These are phyloP conservation scores for Lonicera japonica DNA, from an alignment of 129 eudicot genomes.

Conservation along the genomic window DNA sequence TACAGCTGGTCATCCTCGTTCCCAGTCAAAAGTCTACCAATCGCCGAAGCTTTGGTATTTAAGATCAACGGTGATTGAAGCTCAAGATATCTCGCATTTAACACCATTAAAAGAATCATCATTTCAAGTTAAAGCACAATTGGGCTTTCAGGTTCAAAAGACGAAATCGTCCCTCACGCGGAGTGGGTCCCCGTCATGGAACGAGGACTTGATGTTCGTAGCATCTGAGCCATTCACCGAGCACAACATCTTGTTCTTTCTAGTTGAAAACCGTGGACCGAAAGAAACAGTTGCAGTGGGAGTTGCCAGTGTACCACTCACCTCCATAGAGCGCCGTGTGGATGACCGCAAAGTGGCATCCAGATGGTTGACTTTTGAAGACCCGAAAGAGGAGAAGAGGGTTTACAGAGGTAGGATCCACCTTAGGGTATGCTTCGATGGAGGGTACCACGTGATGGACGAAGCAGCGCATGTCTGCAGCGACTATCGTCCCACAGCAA, in stretches of 20 bases:
- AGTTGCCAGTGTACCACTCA: constrained; percentile 48
- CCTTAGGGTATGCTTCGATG: constrained; percentile 78
- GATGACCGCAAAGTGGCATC: constrained; percentile 76
- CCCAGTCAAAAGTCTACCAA: constrained; percentile 69
- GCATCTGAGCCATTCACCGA: constrained; percentile 89
- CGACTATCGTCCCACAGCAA: constrained; percentile 92
- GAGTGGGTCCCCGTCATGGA: constrained; percentile 70
- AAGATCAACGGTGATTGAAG: constrained; percentile 62
- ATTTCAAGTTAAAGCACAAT: constrained; percentile 63
- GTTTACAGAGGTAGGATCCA: constrained; percentile 68
- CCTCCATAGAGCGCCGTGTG: constrained; percentile 85
- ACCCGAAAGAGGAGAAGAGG: constrained; percentile 55
- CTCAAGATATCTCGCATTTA: constrained; percentile 50
- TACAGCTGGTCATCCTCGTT: constrained; percentile 55
- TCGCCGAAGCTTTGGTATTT: constrained; percentile 92
- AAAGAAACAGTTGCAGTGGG: constrained; percentile 42
- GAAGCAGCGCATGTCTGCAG: constrained; percentile 90
- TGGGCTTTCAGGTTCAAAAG: constrained; percentile 76
- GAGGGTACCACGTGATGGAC: constrained; percentile 98
- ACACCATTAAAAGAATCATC: constrained; percentile 27
- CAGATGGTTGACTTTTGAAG: constrained; percentile 75
- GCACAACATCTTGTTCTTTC: constrained; percentile 30
- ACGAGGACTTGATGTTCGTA: constrained; percentile 82
- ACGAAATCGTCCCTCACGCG: constrained; percentile 44
- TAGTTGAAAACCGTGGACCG: constrained; percentile 49